phyloP scores from a whole-genome alignment of 495 filamentous ascomycete genomes.

The Talaromyces liani region DNA sequence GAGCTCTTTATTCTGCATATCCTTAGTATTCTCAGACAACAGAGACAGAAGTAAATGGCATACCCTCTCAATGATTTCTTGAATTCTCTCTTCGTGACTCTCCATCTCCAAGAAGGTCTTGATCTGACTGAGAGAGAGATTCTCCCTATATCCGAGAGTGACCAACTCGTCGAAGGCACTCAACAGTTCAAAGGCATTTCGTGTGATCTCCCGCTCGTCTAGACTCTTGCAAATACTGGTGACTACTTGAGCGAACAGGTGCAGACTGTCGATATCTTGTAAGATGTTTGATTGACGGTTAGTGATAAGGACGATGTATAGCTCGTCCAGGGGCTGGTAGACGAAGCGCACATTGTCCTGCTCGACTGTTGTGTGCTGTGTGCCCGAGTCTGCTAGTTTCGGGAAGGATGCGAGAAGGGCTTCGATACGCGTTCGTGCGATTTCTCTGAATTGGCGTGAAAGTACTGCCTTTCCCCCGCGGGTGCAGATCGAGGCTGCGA shows the following conservation, averaged over 20 bases:
- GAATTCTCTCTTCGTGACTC: slow-evolving; percentile 95
- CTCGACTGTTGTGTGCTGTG: slow-evolving; percentile 95
- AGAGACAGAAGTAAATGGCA: slow-evolving; percentile 10
- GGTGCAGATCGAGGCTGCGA: slow-evolving; percentile 98
- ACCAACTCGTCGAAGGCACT: slow-evolving; percentile 96
- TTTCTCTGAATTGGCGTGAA: slow-evolving; percentile 93
- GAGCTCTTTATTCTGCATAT: slow-evolving; percentile 83
- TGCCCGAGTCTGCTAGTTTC: slow-evolving; percentile 88
- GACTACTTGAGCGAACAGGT: slow-evolving; percentile 94
- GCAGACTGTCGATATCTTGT: slow-evolving; percentile 96
- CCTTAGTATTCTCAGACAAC: neutral
- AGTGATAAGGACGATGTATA: slow-evolving; percentile 99
- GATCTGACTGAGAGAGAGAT: slow-evolving; percentile 88
- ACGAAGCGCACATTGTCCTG: slow-evolving; percentile 99
- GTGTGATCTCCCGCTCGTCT: slow-evolving; percentile 88
- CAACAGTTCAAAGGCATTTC: slow-evolving; percentile 91
- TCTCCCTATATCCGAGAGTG: slow-evolving; percentile 90
- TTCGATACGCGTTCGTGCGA: slow-evolving; percentile 91
- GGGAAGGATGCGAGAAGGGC: slow-evolving; percentile 93
- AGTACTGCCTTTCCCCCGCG: slow-evolving; percentile 95
- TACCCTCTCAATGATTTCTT: slow-evolving; percentile 93
- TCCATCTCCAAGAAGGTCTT: slow-evolving; percentile 99
- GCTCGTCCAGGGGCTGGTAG: slow-evolving; percentile 96
- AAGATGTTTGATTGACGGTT: slow-evolving; percentile 99
- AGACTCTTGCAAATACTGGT: slow-evolving; percentile 91